Evolutionary conservation across 2,329 filamentous ascomycete species (phyloP).

Genomic region (Mycosphaerella arachidis): DNA sequence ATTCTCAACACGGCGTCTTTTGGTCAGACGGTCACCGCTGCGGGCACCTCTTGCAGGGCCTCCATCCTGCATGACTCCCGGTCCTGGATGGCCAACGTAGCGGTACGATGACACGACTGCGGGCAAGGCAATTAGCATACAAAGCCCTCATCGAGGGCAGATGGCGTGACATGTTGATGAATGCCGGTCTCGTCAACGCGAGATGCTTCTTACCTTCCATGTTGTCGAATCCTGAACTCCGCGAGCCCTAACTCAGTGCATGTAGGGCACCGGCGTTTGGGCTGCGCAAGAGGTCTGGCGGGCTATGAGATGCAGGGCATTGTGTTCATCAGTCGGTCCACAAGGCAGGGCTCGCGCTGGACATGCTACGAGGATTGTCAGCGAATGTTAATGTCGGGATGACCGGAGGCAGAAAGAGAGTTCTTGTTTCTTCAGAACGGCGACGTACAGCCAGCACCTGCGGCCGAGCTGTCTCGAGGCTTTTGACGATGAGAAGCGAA

Average conservation of each 20-base stretch:
- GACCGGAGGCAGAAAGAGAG: neutral
- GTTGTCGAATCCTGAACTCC: neutral
- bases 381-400: neutral
- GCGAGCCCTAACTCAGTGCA: neutral
- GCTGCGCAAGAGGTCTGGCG: neutral
- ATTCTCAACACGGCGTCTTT: conserved; percentile 6
- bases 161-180: neutral
- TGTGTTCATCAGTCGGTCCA: neutral
- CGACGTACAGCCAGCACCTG: neutral
- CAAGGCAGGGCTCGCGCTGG: neutral
- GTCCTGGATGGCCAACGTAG: conserved; percentile 3
- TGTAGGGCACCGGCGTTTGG: neutral
- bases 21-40: conserved; percentile 2
- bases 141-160: neutral
- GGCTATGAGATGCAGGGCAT: neutral
- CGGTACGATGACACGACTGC: conserved; percentile 6
- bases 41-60: neutral
- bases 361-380: neutral
- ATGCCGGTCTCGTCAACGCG: neutral
- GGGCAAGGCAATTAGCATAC: neutral
- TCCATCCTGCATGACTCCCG: conserved; percentile 6
- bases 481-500: neutral
- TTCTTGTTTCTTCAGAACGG: neutral
- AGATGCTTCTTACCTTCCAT: neutral
- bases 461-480: neutral